Conservation (phyloP, 306 rosid genomes). For the Cucurbita argyrosperma region DNA sequence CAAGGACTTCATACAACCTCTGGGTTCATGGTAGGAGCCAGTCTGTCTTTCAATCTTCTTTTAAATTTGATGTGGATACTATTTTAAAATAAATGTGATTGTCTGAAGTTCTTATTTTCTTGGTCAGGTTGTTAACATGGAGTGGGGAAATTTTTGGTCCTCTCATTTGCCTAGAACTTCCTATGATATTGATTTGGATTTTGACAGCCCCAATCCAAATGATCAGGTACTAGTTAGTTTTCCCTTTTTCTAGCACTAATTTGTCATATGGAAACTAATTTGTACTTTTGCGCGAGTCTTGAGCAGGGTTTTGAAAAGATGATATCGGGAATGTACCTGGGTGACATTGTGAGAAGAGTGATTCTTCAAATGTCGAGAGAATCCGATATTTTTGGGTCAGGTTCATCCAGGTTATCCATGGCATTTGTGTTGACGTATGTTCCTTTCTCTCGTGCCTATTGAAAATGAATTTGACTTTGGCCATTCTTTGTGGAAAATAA, state of each 20-base stretch:
- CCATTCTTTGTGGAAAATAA: background rate
- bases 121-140: constrained; percentile 77
- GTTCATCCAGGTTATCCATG: constrained; percentile 39
- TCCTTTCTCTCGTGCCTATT: background rate
- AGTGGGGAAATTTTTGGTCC: constrained; percentile 96
- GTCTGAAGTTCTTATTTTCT: background rate
- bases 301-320: constrained; percentile 88
- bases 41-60: background rate
- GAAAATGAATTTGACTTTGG: background rate
- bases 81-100: background rate
- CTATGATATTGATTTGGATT: constrained; percentile 72
- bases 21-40: constrained; percentile 53
- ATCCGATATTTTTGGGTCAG: constrained; percentile 49
- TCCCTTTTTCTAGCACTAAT: background rate
- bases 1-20: constrained; percentile 76
- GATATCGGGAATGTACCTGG: constrained; percentile 95
- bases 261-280: background rate
- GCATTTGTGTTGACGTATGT: constrained; percentile 61
- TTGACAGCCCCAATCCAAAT: constrained; percentile 77
- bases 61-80: background rate
- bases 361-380: constrained; percentile 62
- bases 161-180: constrained; percentile 82
- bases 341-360: constrained; percentile 86
- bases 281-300: constrained; percentile 8
- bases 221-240: constrained; percentile 52